Evolutionary conservation across 768 basidiomycete genomes (phyloP).

Genomic region (Lanmaoa pseudosensibilis): DNA sequence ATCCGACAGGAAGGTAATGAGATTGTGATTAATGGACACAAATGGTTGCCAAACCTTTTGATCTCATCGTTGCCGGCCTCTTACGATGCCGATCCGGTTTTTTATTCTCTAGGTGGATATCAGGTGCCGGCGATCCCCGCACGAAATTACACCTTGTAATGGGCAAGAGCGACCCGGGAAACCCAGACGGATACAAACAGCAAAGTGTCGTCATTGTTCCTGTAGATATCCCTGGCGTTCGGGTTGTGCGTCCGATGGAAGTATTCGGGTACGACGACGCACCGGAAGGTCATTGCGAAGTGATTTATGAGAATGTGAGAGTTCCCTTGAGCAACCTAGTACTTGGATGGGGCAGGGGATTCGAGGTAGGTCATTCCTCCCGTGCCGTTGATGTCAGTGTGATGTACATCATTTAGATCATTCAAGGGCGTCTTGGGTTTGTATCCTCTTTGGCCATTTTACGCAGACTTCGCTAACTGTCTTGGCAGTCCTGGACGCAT

Average conservation of each 20-base stretch:
- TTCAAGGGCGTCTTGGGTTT: constrained; percentile 93
- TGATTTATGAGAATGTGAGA: constrained; percentile 91
- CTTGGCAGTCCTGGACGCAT: constrained; percentile 81
- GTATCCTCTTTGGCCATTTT: constrained; percentile 15
- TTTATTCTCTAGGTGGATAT: constrained; percentile 77
- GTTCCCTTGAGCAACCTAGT: constrained; percentile 83
- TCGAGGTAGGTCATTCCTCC: constrained; percentile 58
- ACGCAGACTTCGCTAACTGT: neutral
- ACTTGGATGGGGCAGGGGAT: constrained; percentile 92
- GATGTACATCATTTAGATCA: constrained; percentile 51
- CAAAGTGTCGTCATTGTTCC: constrained; percentile 98
- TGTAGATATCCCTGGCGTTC: constrained; percentile 81
- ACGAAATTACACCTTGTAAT: constrained; percentile 89
- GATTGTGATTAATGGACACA: constrained; percentile 93
- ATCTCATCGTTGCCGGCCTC: constrained; percentile 1
- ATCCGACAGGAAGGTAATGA: constrained; percentile 81
- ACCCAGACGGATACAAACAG: constrained; percentile 72
- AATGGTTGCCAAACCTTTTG: constrained; percentile 60
- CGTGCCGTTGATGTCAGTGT: neutral
- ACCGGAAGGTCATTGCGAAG: constrained; percentile 95
- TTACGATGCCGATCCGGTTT: constrained; percentile 14
- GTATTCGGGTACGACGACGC: constrained; percentile 96
- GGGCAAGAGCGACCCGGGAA: constrained; percentile 89
- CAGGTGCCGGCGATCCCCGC: constrained; percentile 92
- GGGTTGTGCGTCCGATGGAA: constrained; percentile 86